Evolutionary conservation across 2,329 filamentous ascomycete genomes (phyloP), one percentile per base, ranked within the genome.

Genomic region (Cordyceps militaris): DNA sequence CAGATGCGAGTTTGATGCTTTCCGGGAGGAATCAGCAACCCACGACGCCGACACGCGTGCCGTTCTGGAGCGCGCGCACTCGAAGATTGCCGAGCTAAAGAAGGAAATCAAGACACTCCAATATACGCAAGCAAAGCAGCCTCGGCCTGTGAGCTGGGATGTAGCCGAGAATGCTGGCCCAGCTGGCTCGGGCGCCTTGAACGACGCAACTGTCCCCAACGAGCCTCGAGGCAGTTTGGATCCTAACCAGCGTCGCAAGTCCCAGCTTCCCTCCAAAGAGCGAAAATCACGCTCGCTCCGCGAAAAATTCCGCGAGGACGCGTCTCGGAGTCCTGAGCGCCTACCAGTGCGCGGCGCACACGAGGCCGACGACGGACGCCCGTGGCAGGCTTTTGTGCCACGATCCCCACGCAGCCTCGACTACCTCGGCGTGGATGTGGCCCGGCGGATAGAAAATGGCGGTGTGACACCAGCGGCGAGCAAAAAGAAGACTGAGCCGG

Each of bases 71-170:
- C 78, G 77, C 61, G 81, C 82, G 57, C 81, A 84, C 59, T 73
- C 75, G 40, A 82, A 82, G 67, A 82, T 85, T 59, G 70, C 76
- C 9, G 75, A 79, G 44, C 74, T 86, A 8, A 81, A 80, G 67
- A 79, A 77, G 62, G 78, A 82, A 61, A 67, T 83, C 40, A 74
- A 73, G 59, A 68, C 68, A 1, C 68, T 83, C 3, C 79, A 78
- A 64, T 64, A 64, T 7, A 30, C 40, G 3, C 58, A 59, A 5
- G 43, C 61, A 14, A 63, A 64, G 7, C 57, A 60, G 8, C 32
- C 60, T 19, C 65, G 66, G 34, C 69, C 68, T 6, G 67, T 63
- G 48, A 70, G 66, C 59, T 69, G 67, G 68, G 67, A 71, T 50
- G 52, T 65, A 14, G 63, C 61, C 13, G 63, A 61, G 43, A 64